Evolutionary conservation across 305 asterid species (phyloP).

Genomic region (Fraxinus platypoda): DNA sequence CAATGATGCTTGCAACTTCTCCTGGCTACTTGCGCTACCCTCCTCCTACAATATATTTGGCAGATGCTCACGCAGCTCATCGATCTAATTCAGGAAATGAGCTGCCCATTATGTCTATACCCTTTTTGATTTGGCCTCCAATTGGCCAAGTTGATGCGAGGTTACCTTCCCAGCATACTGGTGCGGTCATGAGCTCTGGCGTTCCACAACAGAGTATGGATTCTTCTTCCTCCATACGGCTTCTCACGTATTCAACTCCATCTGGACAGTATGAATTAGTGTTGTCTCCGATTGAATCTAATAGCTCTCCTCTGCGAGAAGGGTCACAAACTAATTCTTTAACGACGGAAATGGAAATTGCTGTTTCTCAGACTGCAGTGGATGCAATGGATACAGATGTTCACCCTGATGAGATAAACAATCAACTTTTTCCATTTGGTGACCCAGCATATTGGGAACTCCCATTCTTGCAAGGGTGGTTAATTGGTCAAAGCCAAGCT

Average conservation of each 20-base stretch:
- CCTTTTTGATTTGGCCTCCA: constrained; percentile 73
- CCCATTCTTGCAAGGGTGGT: constrained; percentile 96
- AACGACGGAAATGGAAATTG: constrained; percentile 41
- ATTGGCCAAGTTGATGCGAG: constrained; percentile 52
- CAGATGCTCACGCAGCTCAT: constrained; percentile 62
- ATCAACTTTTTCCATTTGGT: constrained; percentile 69
- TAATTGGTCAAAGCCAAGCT: constrained; percentile 93
- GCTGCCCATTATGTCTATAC: constrained; percentile 69
- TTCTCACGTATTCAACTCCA: constrained; percentile 83
- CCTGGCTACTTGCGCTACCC: constrained; percentile 85
- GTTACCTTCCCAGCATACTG: constrained; percentile 41
- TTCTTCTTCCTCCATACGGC: constrained; percentile 73
- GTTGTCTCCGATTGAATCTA: constrained; percentile 67
- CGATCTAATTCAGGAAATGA: constrained; percentile 65
- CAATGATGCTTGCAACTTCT: constrained; percentile 81
- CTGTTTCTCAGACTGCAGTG: constrained; percentile 45
- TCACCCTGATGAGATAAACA: constrained; percentile 58
- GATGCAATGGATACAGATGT: constrained; percentile 76
- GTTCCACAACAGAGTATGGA: constrained; percentile 52
- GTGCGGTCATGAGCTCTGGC: constrained; percentile 44
- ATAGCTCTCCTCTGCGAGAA: constrained; percentile 51
- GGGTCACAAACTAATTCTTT: constrained; percentile 50
- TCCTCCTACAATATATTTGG: constrained; percentile 84
- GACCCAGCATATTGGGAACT: constrained; percentile 90
- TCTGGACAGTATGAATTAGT: constrained; percentile 85